Conservation (phyloP, 148 eudicot genomes). For the Dianthus caryophyllus region DNA sequence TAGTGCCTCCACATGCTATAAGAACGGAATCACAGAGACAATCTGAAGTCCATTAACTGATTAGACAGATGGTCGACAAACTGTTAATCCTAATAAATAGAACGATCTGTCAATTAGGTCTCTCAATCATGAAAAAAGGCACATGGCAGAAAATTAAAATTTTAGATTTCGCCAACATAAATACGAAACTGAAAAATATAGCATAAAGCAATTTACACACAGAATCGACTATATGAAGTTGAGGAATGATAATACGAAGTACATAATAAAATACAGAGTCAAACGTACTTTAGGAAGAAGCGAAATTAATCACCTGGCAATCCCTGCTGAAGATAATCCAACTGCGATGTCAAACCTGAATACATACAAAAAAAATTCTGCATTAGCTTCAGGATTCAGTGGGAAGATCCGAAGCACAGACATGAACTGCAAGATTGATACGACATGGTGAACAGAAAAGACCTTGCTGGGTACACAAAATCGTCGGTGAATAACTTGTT, state of each 20-base stretch:
- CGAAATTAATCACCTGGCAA: constrained; percentile 60
- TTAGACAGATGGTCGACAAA: constrained; percentile 11
- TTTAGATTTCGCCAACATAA: neutral
- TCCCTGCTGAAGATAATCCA: constrained; percentile 87
- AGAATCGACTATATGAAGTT: neutral
- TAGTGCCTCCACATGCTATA: constrained; percentile 15
- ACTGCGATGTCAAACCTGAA: constrained; percentile 74
- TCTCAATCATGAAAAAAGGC: neutral
- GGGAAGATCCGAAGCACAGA: neutral
- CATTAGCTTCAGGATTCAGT: neutral
- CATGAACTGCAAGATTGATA: constrained; percentile 9
- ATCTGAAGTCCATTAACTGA: constrained; percentile 14
- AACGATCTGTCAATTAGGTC: neutral
- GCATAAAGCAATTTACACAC: neutral
- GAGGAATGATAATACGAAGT: neutral
- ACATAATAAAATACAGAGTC: neutral
- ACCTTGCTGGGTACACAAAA: constrained; percentile 97
- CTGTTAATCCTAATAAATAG: constrained; percentile 8
- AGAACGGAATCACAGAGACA: constrained; percentile 8
- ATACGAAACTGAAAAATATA: neutral
- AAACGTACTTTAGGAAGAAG: neutral
- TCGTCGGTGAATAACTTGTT: constrained; percentile 85
- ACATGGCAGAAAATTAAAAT: neutral
- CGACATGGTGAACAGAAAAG: neutral
- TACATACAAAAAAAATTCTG: neutral